Conservation (phyloP, 1,284 basidiomycete genomes). For the Heterobasidion annosum region DNA sequence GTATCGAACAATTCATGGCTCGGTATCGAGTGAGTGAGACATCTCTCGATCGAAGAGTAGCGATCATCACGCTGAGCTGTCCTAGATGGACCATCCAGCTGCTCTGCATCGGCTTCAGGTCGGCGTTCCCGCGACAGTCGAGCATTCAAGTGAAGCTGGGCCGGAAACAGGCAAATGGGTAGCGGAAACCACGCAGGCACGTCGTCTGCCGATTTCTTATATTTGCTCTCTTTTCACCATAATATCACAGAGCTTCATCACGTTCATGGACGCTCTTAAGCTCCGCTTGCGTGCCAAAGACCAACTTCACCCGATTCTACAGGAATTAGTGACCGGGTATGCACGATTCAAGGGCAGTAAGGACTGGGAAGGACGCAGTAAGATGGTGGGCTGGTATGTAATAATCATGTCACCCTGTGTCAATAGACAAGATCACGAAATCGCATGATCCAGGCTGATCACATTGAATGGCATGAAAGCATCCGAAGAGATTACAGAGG, state of each 20-base stretch:
- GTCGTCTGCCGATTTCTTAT: conserved; percentile 9
- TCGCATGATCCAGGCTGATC: conserved; percentile 66
- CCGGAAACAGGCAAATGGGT: conserved; percentile 94
- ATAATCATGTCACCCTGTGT: neutral
- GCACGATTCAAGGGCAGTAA: conserved; percentile 88
- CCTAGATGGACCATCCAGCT: conserved; percentile 90
- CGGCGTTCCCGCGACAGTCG: conserved; percentile 94
- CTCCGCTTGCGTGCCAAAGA: conserved; percentile 92
- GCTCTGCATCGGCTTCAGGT: conserved; percentile 86
- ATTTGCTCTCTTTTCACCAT: neutral
- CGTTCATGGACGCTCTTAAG: conserved; percentile 97
- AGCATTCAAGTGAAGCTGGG: conserved; percentile 78
- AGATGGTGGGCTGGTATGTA: conserved; percentile 86
- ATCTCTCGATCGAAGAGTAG: neutral
- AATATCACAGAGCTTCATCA: conserved; percentile 78
- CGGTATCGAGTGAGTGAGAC: conserved; percentile 61
- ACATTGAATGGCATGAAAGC: conserved; percentile 96
- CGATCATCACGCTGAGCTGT: neutral
- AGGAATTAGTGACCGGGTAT: conserved; percentile 90
- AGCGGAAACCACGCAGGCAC: conserved; percentile 94
- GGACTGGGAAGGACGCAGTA: conserved; percentile 90
- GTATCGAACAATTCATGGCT: conserved; percentile 86
- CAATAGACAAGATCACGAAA: neutral
- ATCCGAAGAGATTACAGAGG: conserved; percentile 92
- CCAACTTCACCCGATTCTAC: conserved; percentile 90